These are phyloP conservation scores for Zymoseptoria ardabiliae DNA, from an alignment of 2,329 filamentous ascomycete species.

Conservation along the genomic window DNA sequence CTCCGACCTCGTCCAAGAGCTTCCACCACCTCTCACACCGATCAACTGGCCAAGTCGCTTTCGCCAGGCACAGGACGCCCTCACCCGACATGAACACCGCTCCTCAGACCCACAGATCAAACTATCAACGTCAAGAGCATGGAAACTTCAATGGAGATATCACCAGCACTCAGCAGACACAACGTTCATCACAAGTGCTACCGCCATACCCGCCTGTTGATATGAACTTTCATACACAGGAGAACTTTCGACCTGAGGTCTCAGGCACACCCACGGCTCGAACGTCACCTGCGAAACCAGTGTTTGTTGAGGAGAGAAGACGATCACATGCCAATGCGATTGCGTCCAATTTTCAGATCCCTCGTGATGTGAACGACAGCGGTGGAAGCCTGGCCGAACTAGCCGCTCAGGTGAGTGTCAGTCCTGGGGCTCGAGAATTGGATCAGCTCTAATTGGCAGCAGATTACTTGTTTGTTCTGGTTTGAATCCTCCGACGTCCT, in stretches of 20 bases:
- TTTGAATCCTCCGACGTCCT: constrained; percentile 83
- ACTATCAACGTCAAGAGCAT: constrained; percentile 23
- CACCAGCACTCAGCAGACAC: constrained; percentile 11
- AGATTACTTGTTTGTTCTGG: constrained; percentile 98
- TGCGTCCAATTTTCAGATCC: constrained; percentile 57
- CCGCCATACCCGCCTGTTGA: constrained; percentile 16
- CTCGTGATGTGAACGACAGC: constrained; percentile 64
- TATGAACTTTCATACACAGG: not conserved
- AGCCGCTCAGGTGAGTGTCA: constrained; percentile 61
- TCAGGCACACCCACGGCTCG: constrained; percentile 8
- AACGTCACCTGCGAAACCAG: constrained; percentile 16
- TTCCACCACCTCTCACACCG: constrained; percentile 10
- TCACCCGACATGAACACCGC: constrained; percentile 31
- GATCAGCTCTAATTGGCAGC: constrained; percentile 5
- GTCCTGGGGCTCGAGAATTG: constrained; percentile 9
- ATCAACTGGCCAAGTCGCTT: constrained; percentile 15
- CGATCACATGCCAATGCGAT: constrained; percentile 33
- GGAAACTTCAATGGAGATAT: constrained; percentile 20
- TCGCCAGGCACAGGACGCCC: constrained; percentile 24
- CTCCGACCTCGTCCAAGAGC: constrained; percentile 2
- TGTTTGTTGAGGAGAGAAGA: constrained; percentile 11
- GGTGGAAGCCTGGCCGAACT: constrained; percentile 76
- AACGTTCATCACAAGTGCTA: constrained; percentile 16
- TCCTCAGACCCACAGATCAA: constrained; percentile 15
- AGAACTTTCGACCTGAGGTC: not conserved